Conservation (phyloP, 169 alveolate species). For the Cryptosporidium bovis region DNA sequence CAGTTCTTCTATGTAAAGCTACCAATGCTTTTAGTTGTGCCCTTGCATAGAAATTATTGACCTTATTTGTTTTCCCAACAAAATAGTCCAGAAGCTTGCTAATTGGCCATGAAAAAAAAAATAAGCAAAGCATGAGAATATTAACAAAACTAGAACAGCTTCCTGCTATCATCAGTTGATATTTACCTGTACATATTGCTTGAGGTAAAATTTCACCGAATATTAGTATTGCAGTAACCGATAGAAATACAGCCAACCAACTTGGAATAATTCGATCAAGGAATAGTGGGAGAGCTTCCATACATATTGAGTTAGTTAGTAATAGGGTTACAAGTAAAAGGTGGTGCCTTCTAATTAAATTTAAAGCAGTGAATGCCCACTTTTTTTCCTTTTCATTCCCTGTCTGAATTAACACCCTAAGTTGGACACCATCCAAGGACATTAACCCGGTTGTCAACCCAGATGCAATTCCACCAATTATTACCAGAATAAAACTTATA, state of each 20-base stretch:
- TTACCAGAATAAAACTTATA: slow-evolving; percentile 80
- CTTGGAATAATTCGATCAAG: slow-evolving; percentile 89
- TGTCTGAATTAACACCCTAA: slow-evolving; percentile 85
- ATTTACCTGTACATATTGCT: slow-evolving; percentile 93
- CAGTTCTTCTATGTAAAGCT: slow-evolving; percentile 72
- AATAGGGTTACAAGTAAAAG: slow-evolving; percentile 89
- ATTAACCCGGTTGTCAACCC: slow-evolving; percentile 93
- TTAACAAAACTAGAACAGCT: slow-evolving; percentile 84
- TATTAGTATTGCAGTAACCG: slow-evolving; percentile 87
- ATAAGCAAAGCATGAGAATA: slow-evolving; percentile 79
- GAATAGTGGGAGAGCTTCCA: slow-evolving; percentile 93
- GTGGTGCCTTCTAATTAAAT: slow-evolving; percentile 87
- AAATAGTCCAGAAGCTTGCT: slow-evolving; percentile 85
- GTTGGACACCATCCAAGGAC: slow-evolving; percentile 89
- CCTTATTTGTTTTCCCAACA: slow-evolving; percentile 84
- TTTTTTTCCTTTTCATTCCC: slow-evolving; percentile 86
- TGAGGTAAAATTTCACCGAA: slow-evolving; percentile 95
- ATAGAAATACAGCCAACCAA: slow-evolving; percentile 84
- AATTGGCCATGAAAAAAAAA: slow-evolving; percentile 85
- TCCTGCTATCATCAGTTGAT: slow-evolving; percentile 90
- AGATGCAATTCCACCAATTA: slow-evolving; percentile 86
- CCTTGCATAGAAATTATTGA: slow-evolving; percentile 76
- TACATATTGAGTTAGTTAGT: slow-evolving; percentile 89
- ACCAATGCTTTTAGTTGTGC: slow-evolving; percentile 73
- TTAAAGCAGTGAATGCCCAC: slow-evolving; percentile 80